Base-by-base conservation (phyloP, 2,329 filamentous ascomycete genomes). In the Endoconidiophora polonica region DNA sequence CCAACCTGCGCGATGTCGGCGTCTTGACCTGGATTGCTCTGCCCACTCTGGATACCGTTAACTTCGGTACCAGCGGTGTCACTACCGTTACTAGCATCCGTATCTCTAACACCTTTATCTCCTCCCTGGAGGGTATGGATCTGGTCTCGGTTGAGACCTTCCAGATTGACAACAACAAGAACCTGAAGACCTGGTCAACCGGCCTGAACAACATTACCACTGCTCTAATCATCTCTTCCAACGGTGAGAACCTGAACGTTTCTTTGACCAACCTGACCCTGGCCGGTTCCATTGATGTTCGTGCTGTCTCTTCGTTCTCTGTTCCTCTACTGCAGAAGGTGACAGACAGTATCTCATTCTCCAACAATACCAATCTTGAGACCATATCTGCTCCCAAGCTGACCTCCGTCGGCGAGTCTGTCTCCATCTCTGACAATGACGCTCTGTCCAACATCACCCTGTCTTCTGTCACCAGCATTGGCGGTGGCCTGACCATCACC, bases 151-250 rank as follows among this genome's bases (percentile, higher is more conserved):
- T 86, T 49, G 73, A 76, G 52, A 72, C 69, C 57, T 76, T 98
- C 63, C 72, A 84, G 64, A 82, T 98, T 67, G 82, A 85, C 75
- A 94, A 94, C 80, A 96, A 96, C 78, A 70, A 69, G 55, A 81
- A 82, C 62, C 74, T 98, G 58, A 77, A 75, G 62, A 72, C 71
- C 54, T 84, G 93, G 69, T 76, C 77, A 62, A 84, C 87, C 65
- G 76, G 83, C 62, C 73, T 96, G 53, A 73, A 73, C 64, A 90
- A 84, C 68, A 76, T 94, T 59, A 82, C 74, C 56, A 71, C 75
- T 51, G 65, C 72, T 44, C 69, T 95, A 48, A 79, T 74, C 60
- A 79, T 98, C 62, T 77, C 79, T 59, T 79, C 81, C 71, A 98
- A 98, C 72, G 81, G 82, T 61, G 68, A 75, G 57, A 71, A 78